These are phyloP conservation scores for Sporothrix dimorphospora DNA, from an alignment of 2,329 filamentous ascomycete species.

Conservation along the genomic window DNA sequence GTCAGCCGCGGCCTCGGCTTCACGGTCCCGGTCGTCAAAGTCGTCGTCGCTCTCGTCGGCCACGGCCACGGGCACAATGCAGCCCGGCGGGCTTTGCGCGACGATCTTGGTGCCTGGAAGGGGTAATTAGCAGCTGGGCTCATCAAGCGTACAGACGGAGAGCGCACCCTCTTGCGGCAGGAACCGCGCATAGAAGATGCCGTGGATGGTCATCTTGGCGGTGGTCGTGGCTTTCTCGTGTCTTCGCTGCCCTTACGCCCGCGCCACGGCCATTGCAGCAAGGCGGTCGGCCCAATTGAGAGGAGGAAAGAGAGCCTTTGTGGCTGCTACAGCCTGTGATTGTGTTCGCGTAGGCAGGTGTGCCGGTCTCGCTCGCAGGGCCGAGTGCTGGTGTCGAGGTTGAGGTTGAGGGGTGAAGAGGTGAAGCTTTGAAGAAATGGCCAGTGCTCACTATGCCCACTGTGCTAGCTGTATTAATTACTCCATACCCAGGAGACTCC, in stretches of 20 bases:
- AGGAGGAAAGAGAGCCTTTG: background rate
- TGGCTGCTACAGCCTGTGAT: background rate
- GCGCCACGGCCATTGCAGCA: background rate
- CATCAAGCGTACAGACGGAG: background rate
- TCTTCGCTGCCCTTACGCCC: background rate
- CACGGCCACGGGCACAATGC: conserved; percentile 53
- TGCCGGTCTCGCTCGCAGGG: background rate
- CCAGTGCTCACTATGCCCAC: background rate
- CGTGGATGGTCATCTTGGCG: conserved; percentile 62
- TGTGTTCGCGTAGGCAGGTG: background rate
- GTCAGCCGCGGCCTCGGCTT: background rate
- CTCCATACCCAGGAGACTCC: too few relatives aligned
- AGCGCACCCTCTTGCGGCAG: conserved; percentile 64
- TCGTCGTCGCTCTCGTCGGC: conserved; percentile 31
- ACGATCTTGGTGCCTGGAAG: conserved; percentile 62
- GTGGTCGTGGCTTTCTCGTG: background rate
- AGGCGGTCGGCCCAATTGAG: background rate
- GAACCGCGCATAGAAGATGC: conserved; percentile 72
- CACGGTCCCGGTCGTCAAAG: background rate
- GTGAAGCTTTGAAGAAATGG: background rate
- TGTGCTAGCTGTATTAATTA: too few relatives aligned
- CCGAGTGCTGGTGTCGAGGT: background rate
- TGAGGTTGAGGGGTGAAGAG: background rate
- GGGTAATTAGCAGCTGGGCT: background rate
- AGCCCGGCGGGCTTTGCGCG: conserved; percentile 64